A percentile compares a stretch with the other conserved stretches of the same genome.
Evolutionary conservation across 768 basidiomycete genomes (phyloP).

Genomic region (Russula vinacea): DNA sequence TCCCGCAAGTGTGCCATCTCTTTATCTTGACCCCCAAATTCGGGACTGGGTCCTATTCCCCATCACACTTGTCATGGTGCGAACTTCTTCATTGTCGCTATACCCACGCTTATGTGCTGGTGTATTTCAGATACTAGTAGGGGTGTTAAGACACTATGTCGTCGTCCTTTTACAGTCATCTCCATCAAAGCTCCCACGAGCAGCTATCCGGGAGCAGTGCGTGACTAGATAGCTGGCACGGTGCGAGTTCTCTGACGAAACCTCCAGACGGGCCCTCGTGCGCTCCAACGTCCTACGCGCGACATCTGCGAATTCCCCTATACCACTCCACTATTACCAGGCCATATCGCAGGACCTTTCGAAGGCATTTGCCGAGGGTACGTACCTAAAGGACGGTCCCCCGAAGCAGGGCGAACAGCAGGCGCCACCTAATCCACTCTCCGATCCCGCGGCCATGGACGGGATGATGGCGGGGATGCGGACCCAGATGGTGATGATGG

Average conservation of each 20-base stretch:
- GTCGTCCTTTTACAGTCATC: constrained; percentile 77
- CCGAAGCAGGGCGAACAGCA: constrained; percentile 58
- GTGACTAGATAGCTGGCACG: constrained; percentile 36
- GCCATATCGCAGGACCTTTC: constrained; percentile 73
- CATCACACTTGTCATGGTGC: constrained; percentile 94
- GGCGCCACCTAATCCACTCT: constrained; percentile 74
- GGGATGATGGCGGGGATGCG: constrained; percentile 99
- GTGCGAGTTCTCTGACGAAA: constrained; percentile 12
- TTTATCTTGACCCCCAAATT: constrained; percentile 93
- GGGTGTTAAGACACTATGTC: constrained; percentile 89
- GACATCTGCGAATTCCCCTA: constrained; percentile 75
- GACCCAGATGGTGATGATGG: constrained; percentile 99
- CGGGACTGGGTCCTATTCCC: constrained; percentile 93
- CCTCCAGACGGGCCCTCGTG: constrained; percentile 63
- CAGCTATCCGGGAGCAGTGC: constrained; percentile 89
- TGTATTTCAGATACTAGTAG: constrained; percentile 73
- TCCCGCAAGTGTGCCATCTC: constrained; percentile 39
- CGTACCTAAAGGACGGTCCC: constrained; percentile 83
- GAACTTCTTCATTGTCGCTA: constrained; percentile 29
- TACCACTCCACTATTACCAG: constrained; percentile 69
- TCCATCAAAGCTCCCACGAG: constrained; percentile 75
- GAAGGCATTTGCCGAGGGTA: constrained; percentile 67
- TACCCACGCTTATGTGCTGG: neutral
- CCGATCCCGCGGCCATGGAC: constrained; percentile 91
- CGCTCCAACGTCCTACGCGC: constrained; percentile 83